phyloP scores from a whole-genome alignment of 352 stramenopile genomes.

The Globisporangium cederbergense region DNA sequence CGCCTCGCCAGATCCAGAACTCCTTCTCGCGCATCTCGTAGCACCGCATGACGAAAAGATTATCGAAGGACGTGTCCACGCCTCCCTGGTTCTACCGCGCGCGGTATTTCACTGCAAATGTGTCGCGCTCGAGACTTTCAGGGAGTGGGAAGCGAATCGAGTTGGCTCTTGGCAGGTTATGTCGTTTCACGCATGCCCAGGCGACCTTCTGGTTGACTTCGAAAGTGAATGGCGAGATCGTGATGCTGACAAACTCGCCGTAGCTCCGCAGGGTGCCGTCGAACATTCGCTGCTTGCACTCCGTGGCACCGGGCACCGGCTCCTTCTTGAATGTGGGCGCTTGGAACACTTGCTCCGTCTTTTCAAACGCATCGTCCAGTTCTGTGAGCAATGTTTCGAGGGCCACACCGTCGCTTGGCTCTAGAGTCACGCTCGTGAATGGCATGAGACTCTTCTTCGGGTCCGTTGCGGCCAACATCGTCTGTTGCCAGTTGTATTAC shows the following conservation, averaged over 20 bases:
- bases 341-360: neutral
- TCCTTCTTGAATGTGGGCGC: neutral
- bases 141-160: neutral
- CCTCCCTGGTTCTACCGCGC: neutral
- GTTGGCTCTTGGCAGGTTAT: neutral
- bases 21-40: neutral
- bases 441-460: neutral
- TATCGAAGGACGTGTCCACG: neutral
- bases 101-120: constrained; percentile 1
- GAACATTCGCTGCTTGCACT: neutral
- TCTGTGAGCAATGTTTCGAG: neutral
- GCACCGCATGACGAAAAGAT: neutral
- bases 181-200: neutral
- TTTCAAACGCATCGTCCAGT: neutral
- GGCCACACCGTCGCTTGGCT: neutral
- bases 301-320: neutral
- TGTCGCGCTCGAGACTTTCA: neutral
- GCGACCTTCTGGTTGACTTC: neutral
- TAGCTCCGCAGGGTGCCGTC: neutral
- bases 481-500: neutral
- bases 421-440: neutral
- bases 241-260: neutral
- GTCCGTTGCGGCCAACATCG: neutral
- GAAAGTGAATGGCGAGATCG: neutral
- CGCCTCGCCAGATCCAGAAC: neutral